Percentiles rank a stretch among this genome's conserved stretches.
These are phyloP conservation scores for Rhodotorula babjevae DNA, from an alignment of 768 basidiomycete species.

Conservation along the genomic window DNA sequence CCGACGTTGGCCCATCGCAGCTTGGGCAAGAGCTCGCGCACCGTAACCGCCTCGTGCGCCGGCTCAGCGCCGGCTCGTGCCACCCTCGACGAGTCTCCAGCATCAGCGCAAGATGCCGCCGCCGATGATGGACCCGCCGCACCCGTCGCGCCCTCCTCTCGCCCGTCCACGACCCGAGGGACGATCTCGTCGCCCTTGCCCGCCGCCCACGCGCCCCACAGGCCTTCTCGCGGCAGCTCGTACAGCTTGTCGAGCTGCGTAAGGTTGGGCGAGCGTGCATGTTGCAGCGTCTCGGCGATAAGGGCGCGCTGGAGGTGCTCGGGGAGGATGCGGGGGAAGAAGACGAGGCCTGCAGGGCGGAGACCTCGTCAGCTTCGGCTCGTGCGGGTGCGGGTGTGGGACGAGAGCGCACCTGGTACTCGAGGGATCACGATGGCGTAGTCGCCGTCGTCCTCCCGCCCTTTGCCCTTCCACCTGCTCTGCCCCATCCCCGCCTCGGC, in stretches of 20 bases:
- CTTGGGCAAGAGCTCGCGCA: slow-evolving; percentile 60
- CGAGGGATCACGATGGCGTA: slow-evolving; percentile 26
- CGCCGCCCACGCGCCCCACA: slow-evolving; percentile 61
- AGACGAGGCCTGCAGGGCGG: slow-evolving; percentile 69
- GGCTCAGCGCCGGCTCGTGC: not conserved
- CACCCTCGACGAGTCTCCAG: too few species aligned
- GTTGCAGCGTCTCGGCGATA: slow-evolving; percentile 64
- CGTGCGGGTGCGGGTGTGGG: too few species aligned
- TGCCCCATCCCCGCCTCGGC: slow-evolving; percentile 20
- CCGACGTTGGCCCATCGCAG: slow-evolving; percentile 95
- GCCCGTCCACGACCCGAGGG: not conserved
- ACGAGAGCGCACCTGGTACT: slow-evolving; percentile 32
- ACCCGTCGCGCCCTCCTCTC: not conserved
- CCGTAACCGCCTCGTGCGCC: slow-evolving; percentile 14
- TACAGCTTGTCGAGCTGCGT: slow-evolving; percentile 90
- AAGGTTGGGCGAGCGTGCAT: slow-evolving; percentile 72
- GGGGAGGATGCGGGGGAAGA: slow-evolving; percentile 71
- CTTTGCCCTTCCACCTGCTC: slow-evolving; percentile 33
- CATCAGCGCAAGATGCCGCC: too few species aligned
- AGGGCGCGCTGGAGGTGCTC: slow-evolving; percentile 62
- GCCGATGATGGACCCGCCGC: not conserved
- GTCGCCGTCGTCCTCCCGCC: slow-evolving; percentile 11
- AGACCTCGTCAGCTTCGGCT: too few species aligned
- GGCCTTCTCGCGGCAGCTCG: slow-evolving; percentile 62
- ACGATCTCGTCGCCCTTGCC: slow-evolving; percentile 18